Conservation (phyloP, 2,329 filamentous ascomycete genomes). For the Aspergillus jensenii region DNA sequence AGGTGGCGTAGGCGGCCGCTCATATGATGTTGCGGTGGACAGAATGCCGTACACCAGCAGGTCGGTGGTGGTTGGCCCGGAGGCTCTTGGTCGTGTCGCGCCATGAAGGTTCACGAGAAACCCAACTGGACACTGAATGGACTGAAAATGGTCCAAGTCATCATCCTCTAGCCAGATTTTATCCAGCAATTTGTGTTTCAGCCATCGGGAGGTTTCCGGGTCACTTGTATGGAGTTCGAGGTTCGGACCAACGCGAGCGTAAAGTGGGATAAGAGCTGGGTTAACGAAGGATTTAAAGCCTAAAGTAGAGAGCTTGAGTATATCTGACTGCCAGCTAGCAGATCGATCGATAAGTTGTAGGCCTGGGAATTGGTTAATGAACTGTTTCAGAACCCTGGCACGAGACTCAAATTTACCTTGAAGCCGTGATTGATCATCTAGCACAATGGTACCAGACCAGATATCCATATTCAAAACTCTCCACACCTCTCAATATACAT, state of each 20-base stretch:
- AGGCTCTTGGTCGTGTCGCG: conserved; percentile 15
- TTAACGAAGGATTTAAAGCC: conserved; percentile 38
- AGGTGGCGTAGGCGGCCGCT: conserved; percentile 37
- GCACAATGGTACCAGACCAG: conserved; percentile 37
- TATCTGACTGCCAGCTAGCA: conserved; percentile 32
- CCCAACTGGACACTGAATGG: conserved; percentile 40
- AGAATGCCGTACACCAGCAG: conserved; percentile 41
- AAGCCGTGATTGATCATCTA: conserved; percentile 27
- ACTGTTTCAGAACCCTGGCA: neutral
- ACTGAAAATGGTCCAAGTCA: conserved; percentile 27
- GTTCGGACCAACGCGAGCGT: conserved; percentile 40
- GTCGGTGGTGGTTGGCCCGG: conserved; percentile 30
- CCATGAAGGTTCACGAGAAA: conserved; percentile 35
- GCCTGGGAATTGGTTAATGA: conserved; percentile 24
- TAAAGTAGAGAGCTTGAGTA: conserved; percentile 35
- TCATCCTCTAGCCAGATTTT: conserved; percentile 35
- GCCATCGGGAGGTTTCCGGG: conserved; percentile 36
- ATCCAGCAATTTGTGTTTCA: conserved; percentile 37
- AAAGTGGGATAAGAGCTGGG: conserved; percentile 40
- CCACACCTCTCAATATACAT: conserved; percentile 12
- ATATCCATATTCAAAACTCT: conserved; percentile 33
- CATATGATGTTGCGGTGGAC: conserved; percentile 27
- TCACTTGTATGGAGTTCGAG: conserved; percentile 40
- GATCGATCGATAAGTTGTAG: conserved; percentile 36
- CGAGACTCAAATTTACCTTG: conserved; percentile 25